These are phyloP conservation scores for Fomitopsis palustris DNA, from an alignment of 1,284 basidiomycete genomes.

Conservation along the genomic window DNA sequence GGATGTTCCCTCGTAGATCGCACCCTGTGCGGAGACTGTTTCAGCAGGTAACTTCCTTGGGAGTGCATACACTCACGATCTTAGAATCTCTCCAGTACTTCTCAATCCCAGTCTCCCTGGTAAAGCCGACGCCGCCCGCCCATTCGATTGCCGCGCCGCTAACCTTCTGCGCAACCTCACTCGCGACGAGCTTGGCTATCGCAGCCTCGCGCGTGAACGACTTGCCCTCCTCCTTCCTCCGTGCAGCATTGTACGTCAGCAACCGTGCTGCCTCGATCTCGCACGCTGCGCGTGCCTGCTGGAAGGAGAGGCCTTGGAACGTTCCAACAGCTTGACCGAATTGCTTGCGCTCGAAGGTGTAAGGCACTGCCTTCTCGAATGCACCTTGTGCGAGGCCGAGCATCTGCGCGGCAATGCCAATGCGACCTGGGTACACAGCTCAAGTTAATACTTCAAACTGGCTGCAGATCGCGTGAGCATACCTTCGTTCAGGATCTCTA, in stretches of 20 bases:
- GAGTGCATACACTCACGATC: slow-evolving; percentile 85
- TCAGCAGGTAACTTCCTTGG: slow-evolving; percentile 2
- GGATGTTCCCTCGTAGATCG: slow-evolving; percentile 94
- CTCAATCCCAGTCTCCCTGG: slow-evolving; percentile 90
- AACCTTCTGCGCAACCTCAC: slow-evolving; percentile 87
- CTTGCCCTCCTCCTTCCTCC: slow-evolving; percentile 88
- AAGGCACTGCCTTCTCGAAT: slow-evolving; percentile 90
- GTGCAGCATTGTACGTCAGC: slow-evolving; percentile 95
- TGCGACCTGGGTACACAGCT: slow-evolving; percentile 53
- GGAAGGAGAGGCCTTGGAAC: slow-evolving; percentile 96
- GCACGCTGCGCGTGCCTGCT: slow-evolving; percentile 86
- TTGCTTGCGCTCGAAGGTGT: slow-evolving; percentile 92
- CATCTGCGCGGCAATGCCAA: slow-evolving; percentile 97
- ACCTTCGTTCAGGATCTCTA: slow-evolving; percentile 97
- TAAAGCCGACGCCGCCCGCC: slow-evolving; percentile 95
- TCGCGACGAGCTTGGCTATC: slow-evolving; percentile 93
- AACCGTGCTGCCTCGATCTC: slow-evolving; percentile 92
- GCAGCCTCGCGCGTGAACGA: slow-evolving; percentile 92
- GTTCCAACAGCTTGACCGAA: slow-evolving; percentile 92
- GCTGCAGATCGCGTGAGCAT: slow-evolving; percentile 2
- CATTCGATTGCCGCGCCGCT: slow-evolving; percentile 93
- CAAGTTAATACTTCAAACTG: background rate
- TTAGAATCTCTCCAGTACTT: slow-evolving; percentile 96
- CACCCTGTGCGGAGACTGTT: slow-evolving; percentile 49
- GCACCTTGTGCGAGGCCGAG: slow-evolving; percentile 96